Conservation (phyloP, 352 stramenopile species). For the Thalassiosira mediterranea region DNA sequence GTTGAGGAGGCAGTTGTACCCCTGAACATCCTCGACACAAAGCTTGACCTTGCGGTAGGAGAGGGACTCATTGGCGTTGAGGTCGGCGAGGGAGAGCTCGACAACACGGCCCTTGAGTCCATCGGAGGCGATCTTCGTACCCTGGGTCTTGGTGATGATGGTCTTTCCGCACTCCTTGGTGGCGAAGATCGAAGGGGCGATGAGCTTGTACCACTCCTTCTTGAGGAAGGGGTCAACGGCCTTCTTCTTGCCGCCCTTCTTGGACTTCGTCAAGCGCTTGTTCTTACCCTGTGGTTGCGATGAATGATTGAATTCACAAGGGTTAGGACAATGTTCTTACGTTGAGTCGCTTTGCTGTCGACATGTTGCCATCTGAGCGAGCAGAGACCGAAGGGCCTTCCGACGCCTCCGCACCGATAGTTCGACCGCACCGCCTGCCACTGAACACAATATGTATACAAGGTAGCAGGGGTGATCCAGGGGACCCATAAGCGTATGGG, state of each 20-base stretch:
- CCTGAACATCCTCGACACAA: constrained; percentile 97
- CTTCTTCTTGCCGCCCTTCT: constrained; percentile 87
- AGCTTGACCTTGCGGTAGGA: constrained; percentile 99
- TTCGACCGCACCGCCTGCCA: not conserved
- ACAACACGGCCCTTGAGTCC: constrained; percentile 98
- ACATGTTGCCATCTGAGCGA: constrained; percentile 21
- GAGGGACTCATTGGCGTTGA: constrained; percentile 97
- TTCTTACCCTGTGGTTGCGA: constrained; percentile 84
- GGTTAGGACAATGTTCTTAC: not conserved
- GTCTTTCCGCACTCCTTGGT: constrained; percentile 98
- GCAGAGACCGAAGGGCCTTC: constrained; percentile 1
- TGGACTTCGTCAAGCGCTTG: constrained; percentile 85
- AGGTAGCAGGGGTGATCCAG: not conserved
- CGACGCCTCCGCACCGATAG: not conserved
- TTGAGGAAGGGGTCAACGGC: constrained; percentile 97
- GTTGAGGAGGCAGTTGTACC: constrained; percentile 90
- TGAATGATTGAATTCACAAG: not conserved
- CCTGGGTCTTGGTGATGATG: constrained; percentile 97
- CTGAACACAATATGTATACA: not conserved
- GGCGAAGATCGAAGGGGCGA: constrained; percentile 98
- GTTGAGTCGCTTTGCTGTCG: not conserved
- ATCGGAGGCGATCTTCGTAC: constrained; percentile 97
- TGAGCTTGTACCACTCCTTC: constrained; percentile 98
- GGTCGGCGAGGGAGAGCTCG: constrained; percentile 97
- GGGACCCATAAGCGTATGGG: constrained; percentile 1